Base-by-base conservation (phyloP, 352 stramenopile species). In the Globisporangium spinosum region DNA sequence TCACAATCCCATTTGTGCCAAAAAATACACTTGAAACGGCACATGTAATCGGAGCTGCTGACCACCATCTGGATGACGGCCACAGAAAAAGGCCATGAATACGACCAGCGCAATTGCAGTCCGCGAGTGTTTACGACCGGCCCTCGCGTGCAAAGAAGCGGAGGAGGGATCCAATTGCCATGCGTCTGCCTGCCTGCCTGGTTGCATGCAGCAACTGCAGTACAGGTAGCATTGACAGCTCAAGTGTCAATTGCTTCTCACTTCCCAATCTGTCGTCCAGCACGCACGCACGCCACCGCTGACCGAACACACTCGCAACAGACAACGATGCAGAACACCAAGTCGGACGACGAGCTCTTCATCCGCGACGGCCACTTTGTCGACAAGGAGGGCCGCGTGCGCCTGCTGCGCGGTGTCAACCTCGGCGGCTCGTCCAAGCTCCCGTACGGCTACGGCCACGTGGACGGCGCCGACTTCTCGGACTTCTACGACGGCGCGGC, bases 391-490 rank as follows among this genome's bases (percentile, higher is more conserved):
- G 85, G 79, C 34, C 83, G 90, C 49, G 83, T 92, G 23, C 68
- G 81, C 4, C 65, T 97, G 8, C 70, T 97, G 34, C 87, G 89
- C 47, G 90, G 91, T 56, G 88, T 98, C 3, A 98, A 98, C 71
- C 67, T 98, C 20, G 86, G 86, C 63, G 91, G 91, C 25, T 89
- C 89, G 0, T 96, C 89, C 53, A 98, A 98, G 76, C 77, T 97
- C 20, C 91, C 91, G 3, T 59, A 60, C 27, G 77, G 77, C 25
- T 87, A 90, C 67, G 67, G 68, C 22, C 85, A 91, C 67, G 81
- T 73, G 4, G 72, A 92, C 53, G 23, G 43, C 53, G 43, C 51
- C 73, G 32, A 61, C 56, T 61, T 61, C 54, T 69, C 43, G 22
- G 58, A 38, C 25, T 91, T 92, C 67, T 91, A 90, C 65, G 76